Evolutionary conservation across 345 rosid species (phyloP).

Genomic region (Lepidium africanum): DNA sequence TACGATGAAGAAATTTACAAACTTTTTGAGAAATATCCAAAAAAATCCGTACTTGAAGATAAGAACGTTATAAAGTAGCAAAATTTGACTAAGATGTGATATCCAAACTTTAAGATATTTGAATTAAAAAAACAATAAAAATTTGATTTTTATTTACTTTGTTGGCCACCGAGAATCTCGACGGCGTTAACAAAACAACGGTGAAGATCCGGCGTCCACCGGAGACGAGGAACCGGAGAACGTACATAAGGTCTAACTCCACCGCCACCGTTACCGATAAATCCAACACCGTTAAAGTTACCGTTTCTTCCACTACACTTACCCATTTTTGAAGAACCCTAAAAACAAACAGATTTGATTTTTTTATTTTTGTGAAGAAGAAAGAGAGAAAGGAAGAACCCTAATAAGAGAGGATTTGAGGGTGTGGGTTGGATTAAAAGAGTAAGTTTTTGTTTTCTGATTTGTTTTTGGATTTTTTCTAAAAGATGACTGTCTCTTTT

Average conservation of each 20-base stretch:
- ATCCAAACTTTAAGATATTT: not conserved
- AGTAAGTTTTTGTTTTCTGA: conserved; percentile 7
- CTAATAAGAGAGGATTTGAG: conserved; percentile 11
- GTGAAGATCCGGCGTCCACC: conserved; percentile 99
- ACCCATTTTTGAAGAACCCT: conserved; percentile 41
- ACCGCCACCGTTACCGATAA: conserved; percentile 33
- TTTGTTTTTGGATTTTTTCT: conserved; percentile 13
- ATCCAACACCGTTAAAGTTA: not conserved
- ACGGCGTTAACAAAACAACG: conserved; percentile 86
- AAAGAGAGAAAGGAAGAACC: not conserved
- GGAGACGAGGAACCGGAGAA: conserved; percentile 80
- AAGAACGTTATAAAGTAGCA: too few relatives aligned
- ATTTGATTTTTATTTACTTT: conserved; percentile 30
- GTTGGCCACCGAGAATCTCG: conserved; percentile 82
- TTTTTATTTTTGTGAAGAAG: not conserved
- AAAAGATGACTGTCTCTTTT: conserved; percentile 24
- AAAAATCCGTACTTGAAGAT: too few relatives aligned
- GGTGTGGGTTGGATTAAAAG: conserved; percentile 15
- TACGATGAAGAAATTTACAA: too few relatives aligned
- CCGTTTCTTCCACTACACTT: conserved; percentile 51
- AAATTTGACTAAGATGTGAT: too few relatives aligned
- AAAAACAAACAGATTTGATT: not conserved
- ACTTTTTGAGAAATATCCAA: too few relatives aligned
- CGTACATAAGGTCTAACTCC: conserved; percentile 84
- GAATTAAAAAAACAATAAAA: not conserved